Base-by-base conservation (phyloP, 441 rosid genomes). In the Populus hybrid region DNA sequence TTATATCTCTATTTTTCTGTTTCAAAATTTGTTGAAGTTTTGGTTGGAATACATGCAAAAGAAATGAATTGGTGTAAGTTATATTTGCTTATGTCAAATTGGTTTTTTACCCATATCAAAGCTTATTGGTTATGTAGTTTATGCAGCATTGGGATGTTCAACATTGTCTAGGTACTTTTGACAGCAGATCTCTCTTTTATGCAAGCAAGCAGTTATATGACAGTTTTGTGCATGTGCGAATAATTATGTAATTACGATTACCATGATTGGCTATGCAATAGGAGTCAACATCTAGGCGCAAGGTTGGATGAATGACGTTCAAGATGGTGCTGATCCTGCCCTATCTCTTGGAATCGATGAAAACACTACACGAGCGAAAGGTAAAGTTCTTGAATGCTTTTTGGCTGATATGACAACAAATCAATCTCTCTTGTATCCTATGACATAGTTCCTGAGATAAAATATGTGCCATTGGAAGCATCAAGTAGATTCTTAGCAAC, bases 291-390 rank as follows among this genome's bases (percentile, higher is more conserved):
- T 84, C 88, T 30, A 88, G 98, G 85, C 89, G 98, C 79, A 92
- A 91, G 85, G 91, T n/a, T 83, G 73, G 98, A 94, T 78, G 97
- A n/a, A 94, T 72, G 82, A 94, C 42, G 95, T 96, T 72, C 89
- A 74, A 19, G 97, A 96, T 21, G 98, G 98, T 82, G 99, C 96
- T 83, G 80, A 90, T 85, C 99, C 99, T 77, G 92, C n/a, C 98
- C 74, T 91, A 96, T 86, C 90, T 96, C 12, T 85, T 96, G 79
- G 99, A n/a, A 94, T 83, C 97, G 98, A n/a, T 85, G 98, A 94
- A 71, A 83, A 80, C 12, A 91, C 98, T 16, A 79, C 91, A 32
- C 88, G 98, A 21, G 97, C 97, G n/a, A n/a, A 96, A 92, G 90
- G 98, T 88, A 81, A 19, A 74, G 50, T 32, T 35, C 23, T n/a